Conservation (phyloP, 2,329 filamentous ascomycete species). For the Nigrospora oryzae region DNA sequence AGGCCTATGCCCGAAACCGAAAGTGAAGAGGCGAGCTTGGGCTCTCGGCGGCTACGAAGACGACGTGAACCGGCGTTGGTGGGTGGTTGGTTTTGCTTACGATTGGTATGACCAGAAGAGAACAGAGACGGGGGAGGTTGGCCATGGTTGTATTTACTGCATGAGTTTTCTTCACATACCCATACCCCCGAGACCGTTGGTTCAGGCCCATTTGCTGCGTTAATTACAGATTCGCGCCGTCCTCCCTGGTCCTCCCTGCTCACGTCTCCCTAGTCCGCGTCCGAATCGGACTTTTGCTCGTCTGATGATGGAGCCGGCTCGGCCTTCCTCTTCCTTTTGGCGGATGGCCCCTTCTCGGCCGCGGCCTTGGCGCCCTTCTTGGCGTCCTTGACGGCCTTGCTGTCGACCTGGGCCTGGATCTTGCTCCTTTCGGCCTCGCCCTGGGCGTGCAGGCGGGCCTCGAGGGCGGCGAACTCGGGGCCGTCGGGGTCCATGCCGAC, state of each 20-base stretch:
- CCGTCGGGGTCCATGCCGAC: constrained; percentile 74
- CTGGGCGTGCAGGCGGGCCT: constrained; percentile 54
- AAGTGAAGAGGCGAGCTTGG: not conserved
- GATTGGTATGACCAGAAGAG: too few species aligned
- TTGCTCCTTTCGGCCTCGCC: constrained; percentile 66
- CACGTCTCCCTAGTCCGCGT: too few species aligned
- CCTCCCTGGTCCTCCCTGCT: too few species aligned
- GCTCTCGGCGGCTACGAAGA: too few species aligned
- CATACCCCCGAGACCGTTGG: too few species aligned
- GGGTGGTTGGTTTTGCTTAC: too few species aligned
- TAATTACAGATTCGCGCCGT: too few species aligned
- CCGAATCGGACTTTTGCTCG: constrained; percentile 13
- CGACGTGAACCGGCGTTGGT: too few species aligned
- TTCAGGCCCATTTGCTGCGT: too few species aligned
- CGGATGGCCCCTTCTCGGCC: not conserved
- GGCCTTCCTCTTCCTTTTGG: constrained; percentile 18
- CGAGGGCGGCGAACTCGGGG: constrained; percentile 62
- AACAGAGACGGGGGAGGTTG: too few species aligned
- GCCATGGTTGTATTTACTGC: too few species aligned
- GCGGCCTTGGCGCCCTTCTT: constrained; percentile 23
- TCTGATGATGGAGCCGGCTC: constrained; percentile 9
- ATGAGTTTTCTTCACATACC: too few species aligned
- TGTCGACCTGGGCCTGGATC: constrained; percentile 71
- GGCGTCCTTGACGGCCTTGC: constrained; percentile 56
- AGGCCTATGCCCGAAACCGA: constrained; percentile 25